phyloP scores from a whole-genome alignment of 495 filamentous ascomycete species.

The Friedmanniomyces endolithicus region DNA sequence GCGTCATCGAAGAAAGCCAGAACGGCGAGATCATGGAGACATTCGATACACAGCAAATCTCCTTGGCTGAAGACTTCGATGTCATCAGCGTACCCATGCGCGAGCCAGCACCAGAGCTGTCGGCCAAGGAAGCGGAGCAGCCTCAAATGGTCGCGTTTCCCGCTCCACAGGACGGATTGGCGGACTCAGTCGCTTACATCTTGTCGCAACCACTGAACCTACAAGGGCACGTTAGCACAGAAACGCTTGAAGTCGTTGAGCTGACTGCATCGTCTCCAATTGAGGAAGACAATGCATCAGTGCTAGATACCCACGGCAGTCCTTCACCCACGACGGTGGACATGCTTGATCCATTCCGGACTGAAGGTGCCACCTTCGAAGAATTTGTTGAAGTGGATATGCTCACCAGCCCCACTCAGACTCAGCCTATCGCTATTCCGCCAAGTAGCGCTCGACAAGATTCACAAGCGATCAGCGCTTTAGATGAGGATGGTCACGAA shows the following conservation, averaged over 20 bases:
- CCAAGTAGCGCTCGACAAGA: not conserved
- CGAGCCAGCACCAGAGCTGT: not conserved
- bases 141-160: not conserved
- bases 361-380: not conserved
- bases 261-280: not conserved
- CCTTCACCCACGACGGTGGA: not conserved
- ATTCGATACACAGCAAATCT: not conserved
- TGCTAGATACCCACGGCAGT: not conserved
- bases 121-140: not conserved
- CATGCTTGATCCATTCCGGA: not conserved
- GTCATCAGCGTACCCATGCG: not conserved
- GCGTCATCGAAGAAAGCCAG: not conserved
- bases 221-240: not conserved
- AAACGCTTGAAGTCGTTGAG: not conserved
- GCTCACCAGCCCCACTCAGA: not conserved
- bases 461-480: not conserved
- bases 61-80: not conserved
- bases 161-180: not conserved
- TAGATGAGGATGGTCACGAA: not conserved
- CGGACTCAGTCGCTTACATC: not conserved
- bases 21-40: not conserved
- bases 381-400: not conserved
- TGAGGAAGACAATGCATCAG: not conserved
- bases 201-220: not conserved
- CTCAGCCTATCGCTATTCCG: not conserved